Evolutionary conservation across 768 basidiomycete genomes (phyloP).

Genomic region (Tulasnella sp.): DNA sequence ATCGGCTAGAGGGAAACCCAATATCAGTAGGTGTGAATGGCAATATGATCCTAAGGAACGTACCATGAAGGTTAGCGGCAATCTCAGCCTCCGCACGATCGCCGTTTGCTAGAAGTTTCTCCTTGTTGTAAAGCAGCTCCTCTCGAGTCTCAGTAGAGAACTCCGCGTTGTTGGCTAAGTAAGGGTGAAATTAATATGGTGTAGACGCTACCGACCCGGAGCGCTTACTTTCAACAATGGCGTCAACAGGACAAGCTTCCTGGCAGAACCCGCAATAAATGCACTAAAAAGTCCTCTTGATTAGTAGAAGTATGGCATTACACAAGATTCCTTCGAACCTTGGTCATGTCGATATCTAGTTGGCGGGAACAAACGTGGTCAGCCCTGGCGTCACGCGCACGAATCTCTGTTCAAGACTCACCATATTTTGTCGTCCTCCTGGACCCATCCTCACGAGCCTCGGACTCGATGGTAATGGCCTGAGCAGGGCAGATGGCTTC

Average conservation of each 20-base stretch:
- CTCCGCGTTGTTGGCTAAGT: conserved; percentile 90
- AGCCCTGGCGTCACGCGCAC: conserved; percentile 20
- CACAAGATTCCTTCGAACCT: conserved; percentile 31
- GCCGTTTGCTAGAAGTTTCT: conserved; percentile 94
- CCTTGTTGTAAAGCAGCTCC: conserved; percentile 98
- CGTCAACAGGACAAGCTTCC: conserved; percentile 98
- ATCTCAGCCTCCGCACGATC: conserved; percentile 97
- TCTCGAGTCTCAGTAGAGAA: conserved; percentile 97
- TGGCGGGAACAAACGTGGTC: conserved; percentile 24
- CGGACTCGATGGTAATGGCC: conserved; percentile 98
- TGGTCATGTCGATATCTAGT: conserved; percentile 98
- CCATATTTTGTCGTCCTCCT: conserved; percentile 97
- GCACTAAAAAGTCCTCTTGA: conserved; percentile 49
- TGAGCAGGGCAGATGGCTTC: conserved; percentile 99
- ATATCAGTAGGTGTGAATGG: not conserved
- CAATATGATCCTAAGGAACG: conserved; percentile 31
- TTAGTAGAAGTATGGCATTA: not conserved
- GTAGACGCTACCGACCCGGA: conserved; percentile 9
- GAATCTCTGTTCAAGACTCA: conserved; percentile 37
- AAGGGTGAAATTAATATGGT: conserved; percentile 27
- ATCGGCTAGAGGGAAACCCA: conserved; percentile 52
- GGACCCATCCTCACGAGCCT: conserved; percentile 91
- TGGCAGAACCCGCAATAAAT: conserved; percentile 99
- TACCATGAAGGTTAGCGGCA: conserved; percentile 85
- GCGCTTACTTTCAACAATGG: conserved; percentile 92